Conservation (phyloP, 768 basidiomycete genomes). For the Collybiopsis luxurians region DNA sequence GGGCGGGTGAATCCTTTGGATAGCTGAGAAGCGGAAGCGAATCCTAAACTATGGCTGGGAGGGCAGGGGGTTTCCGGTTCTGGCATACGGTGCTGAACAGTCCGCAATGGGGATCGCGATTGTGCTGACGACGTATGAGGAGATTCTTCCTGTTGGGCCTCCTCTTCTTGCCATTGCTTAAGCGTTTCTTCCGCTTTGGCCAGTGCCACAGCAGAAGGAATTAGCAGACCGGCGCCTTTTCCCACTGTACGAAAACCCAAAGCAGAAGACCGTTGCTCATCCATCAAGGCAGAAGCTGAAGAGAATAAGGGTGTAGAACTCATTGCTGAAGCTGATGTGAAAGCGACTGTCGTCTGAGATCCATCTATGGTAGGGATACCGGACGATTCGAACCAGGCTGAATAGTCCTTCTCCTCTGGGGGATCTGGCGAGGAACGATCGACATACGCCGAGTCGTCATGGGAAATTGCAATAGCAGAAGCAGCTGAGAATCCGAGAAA, state of each 20-base stretch:
- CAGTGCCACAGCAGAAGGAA: conserved; percentile 53
- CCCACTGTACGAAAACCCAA: conserved; percentile 29
- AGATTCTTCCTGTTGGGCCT: background rate
- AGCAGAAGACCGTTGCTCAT: conserved; percentile 5
- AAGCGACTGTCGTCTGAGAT: conserved; percentile 34
- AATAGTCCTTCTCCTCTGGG: conserved; percentile 38
- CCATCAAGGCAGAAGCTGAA: background rate
- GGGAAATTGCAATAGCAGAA: conserved; percentile 14
- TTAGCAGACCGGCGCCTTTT: conserved; percentile 33
- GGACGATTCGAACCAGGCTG: conserved; percentile 48
- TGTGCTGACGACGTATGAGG: background rate
- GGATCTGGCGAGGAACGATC: conserved; percentile 39
- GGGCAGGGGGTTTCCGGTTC: conserved; percentile 1
- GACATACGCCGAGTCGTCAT: conserved; percentile 13
- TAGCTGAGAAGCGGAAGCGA: background rate
- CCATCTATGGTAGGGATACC: conserved; percentile 20
- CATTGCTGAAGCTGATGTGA: background rate
- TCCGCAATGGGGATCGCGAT: background rate
- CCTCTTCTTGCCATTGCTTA: conserved; percentile 44
- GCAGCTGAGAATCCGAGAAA: conserved; percentile 22
- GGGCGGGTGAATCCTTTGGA: background rate
- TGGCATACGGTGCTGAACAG: background rate
- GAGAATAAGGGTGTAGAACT: background rate
- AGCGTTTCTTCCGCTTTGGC: conserved; percentile 53
- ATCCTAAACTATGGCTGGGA: background rate